Percentiles rank a stretch among this genome's conserved stretches.
These are phyloP conservation scores for Agrocybe pediades DNA, from an alignment of 768 basidiomycete genomes.

Conservation along the genomic window DNA sequence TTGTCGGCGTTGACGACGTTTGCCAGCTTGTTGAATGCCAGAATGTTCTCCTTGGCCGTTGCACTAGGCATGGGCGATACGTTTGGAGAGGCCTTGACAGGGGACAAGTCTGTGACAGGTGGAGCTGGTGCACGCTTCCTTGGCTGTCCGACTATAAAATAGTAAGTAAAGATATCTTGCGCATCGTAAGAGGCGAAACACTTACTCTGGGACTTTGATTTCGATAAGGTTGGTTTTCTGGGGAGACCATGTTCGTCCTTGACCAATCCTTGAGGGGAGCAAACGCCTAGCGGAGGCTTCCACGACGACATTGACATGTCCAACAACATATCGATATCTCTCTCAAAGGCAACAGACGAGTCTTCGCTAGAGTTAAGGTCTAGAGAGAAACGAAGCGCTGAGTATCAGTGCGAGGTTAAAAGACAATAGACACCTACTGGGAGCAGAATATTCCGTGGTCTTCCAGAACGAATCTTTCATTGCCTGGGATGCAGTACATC, in stretches of 20 bases:
- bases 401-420: neutral
- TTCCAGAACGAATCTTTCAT: conserved; percentile 73
- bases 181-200: conserved; percentile 24
- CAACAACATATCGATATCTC: conserved; percentile 44
- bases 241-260: conserved; percentile 10
- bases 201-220: conserved; percentile 48
- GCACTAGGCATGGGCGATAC: conserved; percentile 34
- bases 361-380: conserved; percentile 51
- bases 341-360: conserved; percentile 51
- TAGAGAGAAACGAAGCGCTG: conserved; percentile 16
- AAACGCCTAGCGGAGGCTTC: conserved; percentile 23
- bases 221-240: conserved; percentile 25
- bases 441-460: conserved; percentile 28
- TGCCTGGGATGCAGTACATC: conserved; percentile 68
- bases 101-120: conserved; percentile 42
- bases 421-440: conserved; percentile 38
- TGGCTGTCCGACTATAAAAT: conserved; percentile 26
- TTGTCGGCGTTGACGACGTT: conserved; percentile 23
- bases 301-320: conserved; percentile 32
- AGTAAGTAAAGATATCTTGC: neutral
- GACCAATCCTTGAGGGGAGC: conserved; percentile 33
- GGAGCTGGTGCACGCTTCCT: conserved; percentile 39
- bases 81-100: conserved; percentile 57
- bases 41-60: conserved; percentile 42
- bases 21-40: conserved; percentile 29